Percentiles rank a stretch among this genome's conserved stretches.
Conservation (phyloP, 345 rosid genomes). For the Syzygium oleosum region DNA sequence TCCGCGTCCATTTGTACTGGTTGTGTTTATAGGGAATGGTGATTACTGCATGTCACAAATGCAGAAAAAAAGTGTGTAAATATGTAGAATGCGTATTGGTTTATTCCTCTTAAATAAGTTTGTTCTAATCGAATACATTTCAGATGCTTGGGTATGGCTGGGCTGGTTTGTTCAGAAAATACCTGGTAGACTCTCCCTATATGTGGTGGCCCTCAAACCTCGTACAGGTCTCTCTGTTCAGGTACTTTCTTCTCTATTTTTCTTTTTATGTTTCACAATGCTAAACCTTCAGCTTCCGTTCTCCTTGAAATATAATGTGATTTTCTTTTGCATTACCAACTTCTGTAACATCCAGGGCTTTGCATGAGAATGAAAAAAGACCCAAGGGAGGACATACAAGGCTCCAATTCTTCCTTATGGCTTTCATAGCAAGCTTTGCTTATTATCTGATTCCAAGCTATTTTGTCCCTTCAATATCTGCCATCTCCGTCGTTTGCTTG, state of each 20-base stretch:
- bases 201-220: conserved; percentile 45
- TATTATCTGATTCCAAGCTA: conserved; percentile 39
- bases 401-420: conserved; percentile 44
- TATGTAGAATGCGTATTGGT: too few relatives aligned
- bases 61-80: background rate
- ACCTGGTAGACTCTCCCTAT: conserved; percentile 34
- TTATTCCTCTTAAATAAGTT: too few relatives aligned
- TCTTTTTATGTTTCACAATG: too few relatives aligned
- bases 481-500: conserved; percentile 35
- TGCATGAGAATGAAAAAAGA: conserved; percentile 35
- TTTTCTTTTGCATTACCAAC: too few relatives aligned
- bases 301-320: background rate
- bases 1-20: background rate
- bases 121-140: background rate
- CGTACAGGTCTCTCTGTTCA: conserved; percentile 44
- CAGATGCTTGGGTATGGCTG: conserved; percentile 28
- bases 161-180: conserved; percentile 35
- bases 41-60: too few relatives aligned
- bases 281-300: background rate
- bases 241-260: conserved; percentile 1
- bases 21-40: too few relatives aligned
- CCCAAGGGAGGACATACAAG: conserved; percentile 28
- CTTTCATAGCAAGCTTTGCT: conserved; percentile 31
- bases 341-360: conserved; percentile 21
- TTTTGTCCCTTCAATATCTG: conserved; percentile 26